Percentiles rank a stretch among this genome's conserved stretches.
Conservation (phyloP, 2,329 filamentous ascomycete genomes). For the Coniochaeta sp. region DNA sequence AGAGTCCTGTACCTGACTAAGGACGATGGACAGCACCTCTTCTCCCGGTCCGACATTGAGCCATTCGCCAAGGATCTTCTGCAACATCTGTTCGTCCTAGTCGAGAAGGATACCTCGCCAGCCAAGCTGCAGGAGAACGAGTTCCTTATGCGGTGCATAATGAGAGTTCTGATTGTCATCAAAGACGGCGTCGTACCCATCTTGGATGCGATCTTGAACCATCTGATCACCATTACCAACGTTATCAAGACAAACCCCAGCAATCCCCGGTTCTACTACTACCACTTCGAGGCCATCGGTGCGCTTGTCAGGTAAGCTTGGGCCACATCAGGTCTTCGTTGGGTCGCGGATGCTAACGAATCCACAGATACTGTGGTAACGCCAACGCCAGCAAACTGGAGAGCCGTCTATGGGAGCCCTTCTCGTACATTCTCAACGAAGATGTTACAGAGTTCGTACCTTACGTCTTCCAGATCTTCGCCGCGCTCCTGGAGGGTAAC, state of each 20-base stretch:
- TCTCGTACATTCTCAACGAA: conserved; percentile 70
- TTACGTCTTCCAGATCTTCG: conserved; percentile 93
- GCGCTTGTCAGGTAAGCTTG: conserved; percentile 63
- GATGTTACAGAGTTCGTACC: conserved; percentile 94
- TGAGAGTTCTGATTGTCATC: conserved; percentile 93
- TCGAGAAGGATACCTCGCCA: conserved; percentile 76
- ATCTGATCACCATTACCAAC: conserved; percentile 82
- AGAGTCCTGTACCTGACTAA: conserved; percentile 79
- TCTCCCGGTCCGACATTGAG: conserved; percentile 70
- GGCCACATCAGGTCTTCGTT: neutral
- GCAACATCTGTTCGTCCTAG: conserved; percentile 82
- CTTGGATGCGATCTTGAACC: conserved; percentile 70
- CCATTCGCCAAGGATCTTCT: conserved; percentile 80
- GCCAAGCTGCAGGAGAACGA: conserved; percentile 98
- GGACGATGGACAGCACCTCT: conserved; percentile 67
- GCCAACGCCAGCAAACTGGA: conserved; percentile 69
- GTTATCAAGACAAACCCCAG: conserved; percentile 92
- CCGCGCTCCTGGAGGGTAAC: conserved; percentile 81
- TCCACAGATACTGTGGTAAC: conserved; percentile 54
- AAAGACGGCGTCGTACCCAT: conserved; percentile 71
- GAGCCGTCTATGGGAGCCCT: conserved; percentile 72
- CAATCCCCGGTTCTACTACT: conserved; percentile 98
- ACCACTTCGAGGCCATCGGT: conserved; percentile 90
- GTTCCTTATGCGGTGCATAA: conserved; percentile 96
- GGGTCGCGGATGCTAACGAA: conserved; percentile 1